A percentile compares a stretch with the other conserved stretches of the same genome.
Conservation (phyloP, 345 rosid species). For the Linum trigynum region DNA sequence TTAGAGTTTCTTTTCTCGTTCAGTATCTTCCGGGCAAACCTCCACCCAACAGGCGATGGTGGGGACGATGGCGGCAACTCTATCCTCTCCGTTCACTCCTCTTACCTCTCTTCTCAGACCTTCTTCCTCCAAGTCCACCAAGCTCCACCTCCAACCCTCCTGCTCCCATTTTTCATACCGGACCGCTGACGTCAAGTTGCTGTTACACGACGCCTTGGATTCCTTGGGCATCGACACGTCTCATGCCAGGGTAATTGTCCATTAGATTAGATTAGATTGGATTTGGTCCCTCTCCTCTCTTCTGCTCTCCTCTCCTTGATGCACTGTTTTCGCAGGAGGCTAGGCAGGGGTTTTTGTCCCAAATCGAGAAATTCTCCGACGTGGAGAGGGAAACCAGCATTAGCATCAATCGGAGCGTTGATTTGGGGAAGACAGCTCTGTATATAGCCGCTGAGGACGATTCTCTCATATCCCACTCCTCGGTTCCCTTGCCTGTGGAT, state of each 20-base stretch:
- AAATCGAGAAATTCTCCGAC: conserved; percentile 29
- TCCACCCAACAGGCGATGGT: too few relatives aligned
- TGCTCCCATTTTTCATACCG: conserved; percentile 7
- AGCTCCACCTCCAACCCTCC: not conserved
- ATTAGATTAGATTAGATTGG: not conserved
- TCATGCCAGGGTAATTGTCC: conserved; percentile 25
- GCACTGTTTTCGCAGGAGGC: conserved; percentile 30
- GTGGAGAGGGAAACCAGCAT: conserved; percentile 55
- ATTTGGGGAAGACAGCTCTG: conserved; percentile 46
- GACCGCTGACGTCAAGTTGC: conserved; percentile 19
- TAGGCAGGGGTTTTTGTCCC: conserved; percentile 29
- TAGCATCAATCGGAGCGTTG: conserved; percentile 44
- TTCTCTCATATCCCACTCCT: conserved; percentile 51
- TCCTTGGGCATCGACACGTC: conserved; percentile 27
- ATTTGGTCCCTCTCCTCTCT: not conserved
- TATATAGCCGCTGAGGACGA: conserved; percentile 64
- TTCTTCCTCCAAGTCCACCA: not conserved
- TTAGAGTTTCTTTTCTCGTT: too few relatives aligned
- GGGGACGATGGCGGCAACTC: not conserved
- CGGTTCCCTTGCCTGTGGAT: conserved; percentile 56
- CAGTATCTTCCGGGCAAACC: too few relatives aligned
- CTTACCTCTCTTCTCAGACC: not conserved
- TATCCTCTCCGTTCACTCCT: not conserved
- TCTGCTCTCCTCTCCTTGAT: not conserved
- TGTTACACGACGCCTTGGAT: conserved; percentile 34